phyloP scores from a whole-genome alignment of 345 rosid genomes.

The Schrenkiella parvula region DNA sequence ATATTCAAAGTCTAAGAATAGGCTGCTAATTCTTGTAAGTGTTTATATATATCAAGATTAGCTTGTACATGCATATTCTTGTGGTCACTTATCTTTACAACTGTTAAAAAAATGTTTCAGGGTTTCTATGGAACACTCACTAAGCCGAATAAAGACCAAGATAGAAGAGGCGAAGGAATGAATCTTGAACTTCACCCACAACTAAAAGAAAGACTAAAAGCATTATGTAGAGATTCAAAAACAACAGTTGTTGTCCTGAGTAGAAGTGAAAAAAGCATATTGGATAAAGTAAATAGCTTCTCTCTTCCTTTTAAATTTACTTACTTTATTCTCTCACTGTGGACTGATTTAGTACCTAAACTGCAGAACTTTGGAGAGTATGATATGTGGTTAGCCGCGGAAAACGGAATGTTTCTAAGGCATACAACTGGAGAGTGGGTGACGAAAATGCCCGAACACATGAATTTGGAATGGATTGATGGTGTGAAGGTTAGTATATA shows the following conservation, averaged over 20 bases:
- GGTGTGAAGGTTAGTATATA: slow-evolving; percentile 74
- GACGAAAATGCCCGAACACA: slow-evolving; percentile 90
- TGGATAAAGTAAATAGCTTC: slow-evolving; percentile 59
- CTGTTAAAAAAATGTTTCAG: slow-evolving; percentile 34
- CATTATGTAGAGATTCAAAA: slow-evolving; percentile 62
- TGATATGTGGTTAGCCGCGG: slow-evolving; percentile 91
- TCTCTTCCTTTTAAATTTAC: not conserved
- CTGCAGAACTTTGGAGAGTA: slow-evolving; percentile 72
- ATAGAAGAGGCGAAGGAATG: slow-evolving; percentile 74
- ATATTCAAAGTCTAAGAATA: slow-evolving; percentile 65
- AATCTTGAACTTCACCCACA: slow-evolving; percentile 83
- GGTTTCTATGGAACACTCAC: slow-evolving; percentile 93
- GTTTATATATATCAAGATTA: not conserved
- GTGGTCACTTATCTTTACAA: not conserved
- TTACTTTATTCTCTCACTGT: not conserved
- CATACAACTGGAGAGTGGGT: slow-evolving; percentile 75
- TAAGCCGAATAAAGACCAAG: slow-evolving; percentile 60
- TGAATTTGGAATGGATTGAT: slow-evolving; percentile 93
- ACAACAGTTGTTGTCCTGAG: slow-evolving; percentile 86
- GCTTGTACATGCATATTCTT: not conserved
- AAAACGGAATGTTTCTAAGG: slow-evolving; percentile 92
- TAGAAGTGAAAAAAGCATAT: slow-evolving; percentile 58
- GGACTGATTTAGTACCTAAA: slow-evolving; percentile 3
- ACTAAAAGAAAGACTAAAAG: slow-evolving; percentile 47
- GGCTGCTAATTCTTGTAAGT: slow-evolving; percentile 76